Evolutionary conservation across 225 moss, liverwort and hornwort genomes (phyloP).

Genomic region (Takakia lepidozioides): DNA sequence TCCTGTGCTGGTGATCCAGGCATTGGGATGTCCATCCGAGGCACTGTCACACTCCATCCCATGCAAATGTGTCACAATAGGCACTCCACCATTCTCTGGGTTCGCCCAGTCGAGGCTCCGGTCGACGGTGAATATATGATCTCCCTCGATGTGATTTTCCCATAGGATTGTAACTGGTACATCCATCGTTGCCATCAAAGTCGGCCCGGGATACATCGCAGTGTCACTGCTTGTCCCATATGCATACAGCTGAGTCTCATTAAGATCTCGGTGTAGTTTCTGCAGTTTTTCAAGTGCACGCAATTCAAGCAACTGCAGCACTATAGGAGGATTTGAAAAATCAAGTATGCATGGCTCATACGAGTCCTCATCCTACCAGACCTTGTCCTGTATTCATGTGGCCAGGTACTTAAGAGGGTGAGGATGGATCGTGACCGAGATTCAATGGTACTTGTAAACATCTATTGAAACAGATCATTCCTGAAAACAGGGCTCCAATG

Average conservation of each 20-base stretch:
- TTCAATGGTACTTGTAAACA: too few species aligned
- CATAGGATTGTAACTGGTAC: constrained; percentile 12
- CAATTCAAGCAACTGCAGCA: too few species aligned
- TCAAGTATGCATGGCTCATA: too few species aligned
- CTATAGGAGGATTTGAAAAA: too few species aligned
- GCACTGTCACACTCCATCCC: constrained; percentile 41
- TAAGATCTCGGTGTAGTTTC: constrained; percentile 41
- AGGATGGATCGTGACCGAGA: too few species aligned
- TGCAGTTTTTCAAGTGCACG: too few species aligned
- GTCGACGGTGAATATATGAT: constrained; percentile 49
- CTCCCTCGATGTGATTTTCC: constrained; percentile 44
- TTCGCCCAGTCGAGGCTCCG: constrained; percentile 27
- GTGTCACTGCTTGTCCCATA: constrained; percentile 19
- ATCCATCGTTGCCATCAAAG: constrained; percentile 12
- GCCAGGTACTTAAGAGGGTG: too few species aligned
- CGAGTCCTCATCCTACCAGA: too few species aligned
- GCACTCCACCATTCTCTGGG: constrained; percentile 46
- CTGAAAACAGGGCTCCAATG: too few species aligned
- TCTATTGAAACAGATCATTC: too few species aligned
- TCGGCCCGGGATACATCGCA: constrained; percentile 24
- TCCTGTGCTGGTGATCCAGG: constrained; percentile 50
- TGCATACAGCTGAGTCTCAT: constrained; percentile 26
- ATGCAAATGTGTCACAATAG: constrained; percentile 60
- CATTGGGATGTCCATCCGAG: constrained; percentile 70
- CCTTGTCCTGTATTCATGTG: too few species aligned